Base-by-base conservation (phyloP, 176 grass and related monocot species). In the Oryza coarctata region DNA sequence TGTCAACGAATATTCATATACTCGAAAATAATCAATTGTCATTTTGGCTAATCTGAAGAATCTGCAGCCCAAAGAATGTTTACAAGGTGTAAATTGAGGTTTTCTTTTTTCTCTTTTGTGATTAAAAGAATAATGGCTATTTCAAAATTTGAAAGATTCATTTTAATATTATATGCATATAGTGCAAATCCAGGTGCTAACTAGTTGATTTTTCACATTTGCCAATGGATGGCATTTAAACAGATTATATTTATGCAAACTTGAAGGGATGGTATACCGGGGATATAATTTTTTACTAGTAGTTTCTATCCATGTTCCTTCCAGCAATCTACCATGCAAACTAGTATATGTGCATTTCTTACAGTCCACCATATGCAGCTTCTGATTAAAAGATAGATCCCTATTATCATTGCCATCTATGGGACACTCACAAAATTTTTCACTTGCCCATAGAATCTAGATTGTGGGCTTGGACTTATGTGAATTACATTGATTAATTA, bases 1-100 rank as follows among this genome's bases (percentile, higher is more conserved):
- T 52, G 26, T 82, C 82, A 86, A 25, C 7, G 14, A 31, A 79
- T 77, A 65, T 66, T 71, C 17, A 76, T 63, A 47, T 40, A 80
- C 38, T 52, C 63, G 30, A 89, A 50, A 58, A 68, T 61, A 57
- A 47, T 40, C 63, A 73, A 6, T 25, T 23, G 28, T 75, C 32
- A 1, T 25, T 60, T 81, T 75, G 33, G 28, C 27, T 28, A 27
- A 61, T 45, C 27, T 81, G 33, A 69, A 66, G 22, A 68, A 30
- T 40, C 50, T 80, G 69, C 25, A 68, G 55, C 17, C 30, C 8
- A 67, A 40, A 52, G 0, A 80, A 45, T 75, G 45, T 44, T 68
- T n/a, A n/a, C 44, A 5, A 44, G 14, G 55, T 6, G 22, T 4
- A 81, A 76, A 70, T 3, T 20, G 28, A 33, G 4, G 32, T 2